Evolutionary conservation across 495 filamentous ascomycete genomes (phyloP).

Genomic region (Talaromyces trachyspermus): DNA sequence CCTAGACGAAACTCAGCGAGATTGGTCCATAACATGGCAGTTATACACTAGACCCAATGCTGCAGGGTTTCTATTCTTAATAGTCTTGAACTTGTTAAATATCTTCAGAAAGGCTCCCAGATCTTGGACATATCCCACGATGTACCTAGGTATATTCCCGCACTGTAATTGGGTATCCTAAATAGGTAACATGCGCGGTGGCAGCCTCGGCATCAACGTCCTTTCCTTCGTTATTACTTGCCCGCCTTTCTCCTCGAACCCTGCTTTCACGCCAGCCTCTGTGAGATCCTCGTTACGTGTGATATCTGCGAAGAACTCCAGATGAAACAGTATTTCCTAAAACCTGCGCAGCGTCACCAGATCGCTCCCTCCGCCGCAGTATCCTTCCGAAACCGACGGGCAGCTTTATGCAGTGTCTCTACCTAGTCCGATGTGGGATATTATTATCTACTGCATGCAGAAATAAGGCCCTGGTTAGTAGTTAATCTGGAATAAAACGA

Average conservation of each 20-base stretch:
- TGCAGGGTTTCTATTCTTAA: constrained; percentile 13
- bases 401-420: too few relatives aligned
- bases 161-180: constrained; percentile 70
- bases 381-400: too few relatives aligned
- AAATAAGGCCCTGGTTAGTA: too few relatives aligned
- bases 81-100: constrained; percentile 45
- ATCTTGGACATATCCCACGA: constrained; percentile 59
- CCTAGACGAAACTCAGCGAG: too few relatives aligned
- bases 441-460: too few relatives aligned
- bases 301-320: constrained; percentile 69
- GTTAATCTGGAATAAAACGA: too few relatives aligned
- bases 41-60: too few relatives aligned
- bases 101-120: constrained; percentile 44
- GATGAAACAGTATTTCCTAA: too few relatives aligned
- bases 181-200: constrained; percentile 51
- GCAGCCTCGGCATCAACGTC: constrained; percentile 66
- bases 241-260: constrained; percentile 54
- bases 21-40: too few relatives aligned
- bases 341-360: too few relatives aligned
- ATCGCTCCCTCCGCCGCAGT: too few relatives aligned
- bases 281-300: constrained; percentile 56
- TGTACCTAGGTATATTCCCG: constrained; percentile 47
- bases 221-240: constrained; percentile 52
- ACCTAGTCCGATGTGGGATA: too few relatives aligned
- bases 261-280: constrained; percentile 48